phyloP scores from a whole-genome alignment of 2,329 filamentous ascomycete genomes.

The Verticillium klebahnii region DNA sequence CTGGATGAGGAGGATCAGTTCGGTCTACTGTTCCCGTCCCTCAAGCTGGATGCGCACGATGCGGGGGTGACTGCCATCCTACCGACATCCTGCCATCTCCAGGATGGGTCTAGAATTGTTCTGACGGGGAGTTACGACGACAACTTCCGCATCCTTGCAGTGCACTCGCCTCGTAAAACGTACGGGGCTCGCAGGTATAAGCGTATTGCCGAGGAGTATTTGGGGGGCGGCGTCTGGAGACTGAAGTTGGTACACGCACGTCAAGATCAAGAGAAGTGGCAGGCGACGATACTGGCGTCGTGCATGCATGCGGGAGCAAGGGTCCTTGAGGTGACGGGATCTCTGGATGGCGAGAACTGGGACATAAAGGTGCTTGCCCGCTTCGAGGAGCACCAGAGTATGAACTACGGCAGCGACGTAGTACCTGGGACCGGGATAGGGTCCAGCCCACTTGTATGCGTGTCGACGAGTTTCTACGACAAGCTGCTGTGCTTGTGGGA shows the following conservation, averaged over 20 bases:
- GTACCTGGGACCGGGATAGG: slow-evolving; percentile 30
- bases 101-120: slow-evolving; percentile 50
- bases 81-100: slow-evolving; percentile 47
- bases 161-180: slow-evolving; percentile 34
- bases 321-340: slow-evolving; percentile 46
- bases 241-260: slow-evolving; percentile 55
- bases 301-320: slow-evolving; percentile 89
- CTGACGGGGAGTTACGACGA: slow-evolving; percentile 94
- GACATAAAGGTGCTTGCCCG: slow-evolving; percentile 59
- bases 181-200: slow-evolving; percentile 38
- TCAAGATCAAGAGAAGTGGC: slow-evolving; percentile 16
- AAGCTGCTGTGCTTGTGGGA: slow-evolving; percentile 64
- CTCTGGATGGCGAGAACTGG: slow-evolving; percentile 41
- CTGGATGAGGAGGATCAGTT: slow-evolving; percentile 9
- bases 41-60: slow-evolving; percentile 44
- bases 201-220: slow-evolving; percentile 57
- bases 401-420: slow-evolving; percentile 88
- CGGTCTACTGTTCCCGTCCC: slow-evolving; percentile 12
- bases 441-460: slow-evolving; percentile 34
- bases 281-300: slow-evolving; percentile 63
- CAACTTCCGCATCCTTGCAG: slow-evolving; percentile 61
- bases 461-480: slow-evolving; percentile 78
- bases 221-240: slow-evolving; percentile 85
- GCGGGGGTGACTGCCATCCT: slow-evolving; percentile 87
- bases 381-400: slow-evolving; percentile 85